Percentiles rank a stretch among this genome's conserved stretches.
These are phyloP conservation scores for Candolleomyces efflorescens DNA, from an alignment of 768 basidiomycete genomes.

Conservation along the genomic window DNA sequence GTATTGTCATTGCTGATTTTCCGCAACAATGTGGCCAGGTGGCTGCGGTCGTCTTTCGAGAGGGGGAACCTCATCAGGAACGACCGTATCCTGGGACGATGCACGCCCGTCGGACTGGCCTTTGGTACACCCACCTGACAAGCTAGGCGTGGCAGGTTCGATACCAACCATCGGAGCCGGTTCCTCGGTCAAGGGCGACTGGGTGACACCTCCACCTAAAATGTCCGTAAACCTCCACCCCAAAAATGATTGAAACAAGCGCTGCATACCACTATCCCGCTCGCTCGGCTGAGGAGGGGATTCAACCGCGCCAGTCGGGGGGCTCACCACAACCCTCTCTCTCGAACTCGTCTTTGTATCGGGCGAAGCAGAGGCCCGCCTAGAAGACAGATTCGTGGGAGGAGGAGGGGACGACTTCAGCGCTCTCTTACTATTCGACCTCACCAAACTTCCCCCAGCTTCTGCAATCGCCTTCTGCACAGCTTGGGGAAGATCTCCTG, in stretches of 20 bases:
- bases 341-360: neutral
- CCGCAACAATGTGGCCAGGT: neutral
- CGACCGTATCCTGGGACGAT: neutral
- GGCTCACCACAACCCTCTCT: neutral
- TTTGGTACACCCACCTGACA: neutral
- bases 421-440: neutral
- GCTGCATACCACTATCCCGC: neutral
- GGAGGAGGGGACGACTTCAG: neutral
- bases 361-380: neutral
- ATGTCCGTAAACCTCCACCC: too few relatives aligned
- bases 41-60: neutral
- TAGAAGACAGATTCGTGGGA: neutral
- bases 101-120: neutral
- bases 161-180: neutral
- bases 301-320: neutral
- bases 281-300: neutral
- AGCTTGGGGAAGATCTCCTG: conserved; percentile 6
- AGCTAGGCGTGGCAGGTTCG: neutral
- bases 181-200: too few relatives aligned
- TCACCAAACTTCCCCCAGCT: neutral
- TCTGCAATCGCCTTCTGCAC: neutral
- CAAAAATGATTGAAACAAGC: too few relatives aligned
- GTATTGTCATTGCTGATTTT: conserved; percentile 20
- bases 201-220: too few relatives aligned
- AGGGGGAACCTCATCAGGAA: neutral